Base-by-base conservation (phyloP, 2,329 filamentous ascomycete genomes). In the Chrysosporium queenslandicum region DNA sequence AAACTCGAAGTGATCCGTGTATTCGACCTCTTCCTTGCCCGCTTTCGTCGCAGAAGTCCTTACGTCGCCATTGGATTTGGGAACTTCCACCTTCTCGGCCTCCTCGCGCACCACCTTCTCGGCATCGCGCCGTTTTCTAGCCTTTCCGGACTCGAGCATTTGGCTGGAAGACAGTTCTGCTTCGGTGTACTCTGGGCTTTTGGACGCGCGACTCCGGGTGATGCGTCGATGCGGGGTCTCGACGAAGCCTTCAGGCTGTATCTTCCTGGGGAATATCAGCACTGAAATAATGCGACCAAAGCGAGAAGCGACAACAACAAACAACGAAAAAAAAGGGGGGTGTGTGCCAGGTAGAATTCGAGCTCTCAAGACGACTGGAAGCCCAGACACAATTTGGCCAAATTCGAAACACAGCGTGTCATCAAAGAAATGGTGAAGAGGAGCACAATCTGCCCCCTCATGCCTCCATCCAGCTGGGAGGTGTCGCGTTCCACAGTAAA, bases 1-100 rank as follows among this genome's bases (percentile, higher is more conserved):
- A 65, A 97, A 98, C 66, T 98, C 94, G 58, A 77, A 77, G 57
- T 79, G 69, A 43, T 76, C 76, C 50, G 74, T 74, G 51, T 68
- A 68, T 58, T 74, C 72, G 53, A 73, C 58, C 56, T 68, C 72
- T 50, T 69, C 16, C 43, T 57, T 54, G 4, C 27, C 27, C 12
- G 41, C 37, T 25, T 47, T 40, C 30, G 49, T 46, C 21, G 34
- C 25, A 36, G 58, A 16, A 49, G 37, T 29, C 16, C 46, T 55
- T 20, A 37, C 39, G 11, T 45, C 48, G 47, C 20, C 55, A 55
- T 47, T 62, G 58, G 50, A 50, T 46, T 53, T 50, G 47, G 55
- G 55, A 43, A 42, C 56, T 57, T 7, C 56, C 50, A 12, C 41
- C 42, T 63, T 56, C 46, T 60, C 60, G 58, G 62, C 58, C 30